Evolutionary conservation across 2,329 filamentous ascomycete species (phyloP).

Genomic region (Penicillium olsonii): DNA sequence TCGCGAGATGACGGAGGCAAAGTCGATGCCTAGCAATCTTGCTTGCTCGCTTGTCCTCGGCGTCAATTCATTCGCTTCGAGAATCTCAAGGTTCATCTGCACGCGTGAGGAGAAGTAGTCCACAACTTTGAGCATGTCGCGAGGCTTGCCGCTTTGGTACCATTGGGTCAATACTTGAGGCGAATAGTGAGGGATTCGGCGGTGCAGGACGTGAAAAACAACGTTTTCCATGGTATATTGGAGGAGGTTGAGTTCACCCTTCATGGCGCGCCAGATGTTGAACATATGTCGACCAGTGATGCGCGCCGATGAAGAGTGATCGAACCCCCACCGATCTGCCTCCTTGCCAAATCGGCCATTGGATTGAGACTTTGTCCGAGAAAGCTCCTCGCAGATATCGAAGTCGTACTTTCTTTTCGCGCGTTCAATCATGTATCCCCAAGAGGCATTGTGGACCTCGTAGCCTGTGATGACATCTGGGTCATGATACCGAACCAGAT

Average conservation of each 20-base stretch:
- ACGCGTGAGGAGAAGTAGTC: conserved; percentile 76
- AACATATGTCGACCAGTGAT: conserved; percentile 96
- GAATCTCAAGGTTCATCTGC: conserved; percentile 81
- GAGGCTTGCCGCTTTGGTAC: conserved; percentile 69
- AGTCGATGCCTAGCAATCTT: conserved; percentile 87
- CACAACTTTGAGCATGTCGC: conserved; percentile 72
- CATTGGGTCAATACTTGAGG: conserved; percentile 77
- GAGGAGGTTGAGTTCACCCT: conserved; percentile 83
- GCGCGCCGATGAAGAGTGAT: conserved; percentile 84
- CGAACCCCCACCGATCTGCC: conserved; percentile 88
- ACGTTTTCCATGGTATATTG: conserved; percentile 98
- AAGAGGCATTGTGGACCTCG: conserved; percentile 89
- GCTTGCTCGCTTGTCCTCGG: conserved; percentile 92
- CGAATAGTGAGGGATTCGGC: conserved; percentile 83
- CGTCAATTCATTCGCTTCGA: conserved; percentile 87
- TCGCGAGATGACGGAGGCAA: conserved; percentile 91
- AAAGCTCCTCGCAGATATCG: conserved; percentile 87
- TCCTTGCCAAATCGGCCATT: conserved; percentile 85
- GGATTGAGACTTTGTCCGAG: conserved; percentile 80
- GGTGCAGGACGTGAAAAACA: conserved; percentile 84
- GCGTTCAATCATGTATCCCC: conserved; percentile 93
- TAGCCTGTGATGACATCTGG: conserved; percentile 94
- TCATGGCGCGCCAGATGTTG: conserved; percentile 96
- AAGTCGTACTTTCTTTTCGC: conserved; percentile 84
- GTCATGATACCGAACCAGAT: conserved; percentile 80